These are phyloP conservation scores for Colletotrichum somersetense DNA, from an alignment of 2,329 filamentous ascomycete species.

Conservation along the genomic window DNA sequence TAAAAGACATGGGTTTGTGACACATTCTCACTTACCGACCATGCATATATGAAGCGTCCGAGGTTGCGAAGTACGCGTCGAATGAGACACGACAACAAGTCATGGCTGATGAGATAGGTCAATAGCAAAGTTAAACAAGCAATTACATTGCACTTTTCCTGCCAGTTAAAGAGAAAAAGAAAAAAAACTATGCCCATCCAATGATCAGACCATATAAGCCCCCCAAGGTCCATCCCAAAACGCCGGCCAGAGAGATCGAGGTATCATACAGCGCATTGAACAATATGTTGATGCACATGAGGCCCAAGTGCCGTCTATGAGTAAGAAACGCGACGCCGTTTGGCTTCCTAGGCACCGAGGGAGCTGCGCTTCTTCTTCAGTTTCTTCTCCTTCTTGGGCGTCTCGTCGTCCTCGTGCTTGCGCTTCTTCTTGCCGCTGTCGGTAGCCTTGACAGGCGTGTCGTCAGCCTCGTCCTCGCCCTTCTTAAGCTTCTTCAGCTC, in stretches of 20 bases:
- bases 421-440: constrained; percentile 75
- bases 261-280: constrained; percentile 45
- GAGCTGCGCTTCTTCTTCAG: constrained; percentile 59
- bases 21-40: too few species aligned
- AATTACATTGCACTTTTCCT: constrained; percentile 42
- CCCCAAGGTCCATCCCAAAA: constrained; percentile 42
- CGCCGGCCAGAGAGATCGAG: constrained; percentile 43
- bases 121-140: constrained; percentile 25
- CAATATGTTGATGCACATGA: constrained; percentile 42
- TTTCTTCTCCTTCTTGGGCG: constrained; percentile 73
- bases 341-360: constrained; percentile 41
- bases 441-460: constrained; percentile 58
- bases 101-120: background rate
- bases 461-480: constrained; percentile 63
- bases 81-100: background rate
- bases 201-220: constrained; percentile 42
- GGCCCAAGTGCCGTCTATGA: constrained; percentile 43
- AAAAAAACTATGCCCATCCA: constrained; percentile 41
- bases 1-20: background rate
- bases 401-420: constrained; percentile 76
- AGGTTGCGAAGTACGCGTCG: background rate
- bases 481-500: constrained; percentile 80
- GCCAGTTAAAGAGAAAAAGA: constrained; percentile 37
- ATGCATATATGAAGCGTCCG: background rate
- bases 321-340: constrained; percentile 40